Evolutionary conservation across 495 filamentous ascomycete genomes (phyloP).

Genomic region (Penicillium coprophilum): DNA sequence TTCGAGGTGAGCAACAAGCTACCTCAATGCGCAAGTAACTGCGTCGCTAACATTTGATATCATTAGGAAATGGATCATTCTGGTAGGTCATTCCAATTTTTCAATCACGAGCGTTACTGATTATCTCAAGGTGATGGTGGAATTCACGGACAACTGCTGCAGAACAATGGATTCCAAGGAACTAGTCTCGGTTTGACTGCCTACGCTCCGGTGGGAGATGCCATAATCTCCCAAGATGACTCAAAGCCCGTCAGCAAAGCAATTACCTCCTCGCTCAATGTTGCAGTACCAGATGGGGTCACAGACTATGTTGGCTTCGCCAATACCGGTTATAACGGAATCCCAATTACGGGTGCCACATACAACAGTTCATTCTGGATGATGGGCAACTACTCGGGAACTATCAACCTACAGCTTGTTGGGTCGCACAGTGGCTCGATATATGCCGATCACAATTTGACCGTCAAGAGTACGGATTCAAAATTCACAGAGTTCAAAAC

Average conservation of each 20-base stretch:
- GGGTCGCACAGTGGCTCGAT: constrained; percentile 33
- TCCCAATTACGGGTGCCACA: constrained; percentile 49
- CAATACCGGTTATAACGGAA: constrained; percentile 62
- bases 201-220: constrained; percentile 56
- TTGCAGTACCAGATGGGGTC: constrained; percentile 38
- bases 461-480: constrained; percentile 24
- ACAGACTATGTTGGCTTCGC: constrained; percentile 52
- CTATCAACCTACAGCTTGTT: constrained; percentile 32
- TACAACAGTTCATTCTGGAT: constrained; percentile 61
- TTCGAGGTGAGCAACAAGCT: constrained; percentile 46
- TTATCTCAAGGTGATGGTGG: constrained; percentile 57
- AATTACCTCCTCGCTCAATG: constrained; percentile 59
- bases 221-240: constrained; percentile 50
- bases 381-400: constrained; percentile 40
- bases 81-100: constrained; percentile 33
- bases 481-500: constrained; percentile 38
- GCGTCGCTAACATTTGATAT: not conserved
- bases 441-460: constrained; percentile 39
- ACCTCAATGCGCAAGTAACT: not conserved
- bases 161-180: constrained; percentile 73
- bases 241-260: constrained; percentile 51
- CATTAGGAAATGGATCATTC: constrained; percentile 70
- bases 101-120: not conserved
- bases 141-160: constrained; percentile 71
- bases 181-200: constrained; percentile 45